A percentile compares a stretch with the other conserved stretches of the same genome.
These are phyloP conservation scores for Talaromyces verruculosus DNA, from an alignment of 2,329 filamentous ascomycete genomes.

Conservation along the genomic window DNA sequence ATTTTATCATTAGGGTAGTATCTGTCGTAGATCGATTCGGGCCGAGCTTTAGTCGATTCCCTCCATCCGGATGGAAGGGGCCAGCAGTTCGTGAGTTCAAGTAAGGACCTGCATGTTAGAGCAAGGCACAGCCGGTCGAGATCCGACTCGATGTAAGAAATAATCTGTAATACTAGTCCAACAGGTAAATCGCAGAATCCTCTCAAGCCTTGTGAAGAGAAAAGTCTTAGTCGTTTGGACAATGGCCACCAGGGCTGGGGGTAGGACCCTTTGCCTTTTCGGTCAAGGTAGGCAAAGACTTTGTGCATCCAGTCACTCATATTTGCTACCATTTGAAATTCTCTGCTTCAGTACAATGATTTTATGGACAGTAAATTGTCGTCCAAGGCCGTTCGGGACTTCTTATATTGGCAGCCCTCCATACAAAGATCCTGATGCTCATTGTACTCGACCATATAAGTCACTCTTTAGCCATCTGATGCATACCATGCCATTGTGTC, in stretches of 20 bases:
- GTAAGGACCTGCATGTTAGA: neutral
- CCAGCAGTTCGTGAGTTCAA: neutral
- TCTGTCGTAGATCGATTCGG: neutral
- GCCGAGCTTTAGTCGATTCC: neutral
- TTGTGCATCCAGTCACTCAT: neutral
- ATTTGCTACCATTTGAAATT: neutral
- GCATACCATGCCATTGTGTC: neutral
- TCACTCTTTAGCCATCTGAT: neutral
- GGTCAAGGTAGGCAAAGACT: neutral
- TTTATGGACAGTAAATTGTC: neutral
- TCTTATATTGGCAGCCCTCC: neutral
- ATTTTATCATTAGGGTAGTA: neutral
- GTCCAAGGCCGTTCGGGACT: neutral
- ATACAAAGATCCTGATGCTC: neutral
- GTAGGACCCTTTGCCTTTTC: neutral
- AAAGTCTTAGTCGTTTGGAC: neutral
- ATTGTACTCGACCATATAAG: neutral
- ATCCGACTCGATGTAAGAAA: constrained; percentile 6
- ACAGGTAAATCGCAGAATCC: neutral
- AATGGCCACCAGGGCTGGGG: constrained; percentile 1
- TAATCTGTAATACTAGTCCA: neutral
- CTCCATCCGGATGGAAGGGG: neutral
- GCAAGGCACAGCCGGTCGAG: constrained; percentile 5
- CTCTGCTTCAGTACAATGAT: neutral
- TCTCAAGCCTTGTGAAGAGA: neutral